These are phyloP conservation scores for Alternaria infectoria DNA, from an alignment of 2,329 filamentous ascomycete species.

Conservation along the genomic window DNA sequence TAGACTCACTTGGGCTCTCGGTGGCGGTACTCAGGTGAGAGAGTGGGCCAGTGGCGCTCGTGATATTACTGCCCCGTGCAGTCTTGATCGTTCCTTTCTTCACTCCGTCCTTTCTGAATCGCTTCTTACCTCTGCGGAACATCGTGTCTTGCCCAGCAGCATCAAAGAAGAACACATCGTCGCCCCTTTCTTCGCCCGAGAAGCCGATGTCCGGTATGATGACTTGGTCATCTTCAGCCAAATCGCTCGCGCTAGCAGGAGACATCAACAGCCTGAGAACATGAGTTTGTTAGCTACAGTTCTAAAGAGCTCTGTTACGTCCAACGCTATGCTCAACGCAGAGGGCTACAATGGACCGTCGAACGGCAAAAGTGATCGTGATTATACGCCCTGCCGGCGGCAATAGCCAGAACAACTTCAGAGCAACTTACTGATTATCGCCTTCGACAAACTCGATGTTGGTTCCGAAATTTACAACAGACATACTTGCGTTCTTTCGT, in stretches of 20 bases:
- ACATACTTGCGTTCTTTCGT: neutral
- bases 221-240: neutral
- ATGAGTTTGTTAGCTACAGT: neutral
- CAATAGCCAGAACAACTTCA: neutral
- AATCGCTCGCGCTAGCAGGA: neutral
- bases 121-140: neutral
- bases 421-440: neutral
- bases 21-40: neutral
- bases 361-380: neutral
- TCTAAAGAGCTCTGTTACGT: neutral
- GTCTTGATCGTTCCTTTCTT: neutral
- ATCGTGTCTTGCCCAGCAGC: neutral
- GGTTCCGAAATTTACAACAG: neutral
- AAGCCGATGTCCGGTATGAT: neutral
- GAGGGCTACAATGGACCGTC: neutral
- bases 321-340: neutral
- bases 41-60: neutral
- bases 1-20: neutral
- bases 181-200: neutral
- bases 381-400: neutral
- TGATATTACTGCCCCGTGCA: neutral
- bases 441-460: neutral
- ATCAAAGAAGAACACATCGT: neutral
- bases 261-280: neutral
- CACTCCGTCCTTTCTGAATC: neutral